phyloP scores from a whole-genome alignment of 129 eudicot genomes.

The Centaurea solstitialis region DNA sequence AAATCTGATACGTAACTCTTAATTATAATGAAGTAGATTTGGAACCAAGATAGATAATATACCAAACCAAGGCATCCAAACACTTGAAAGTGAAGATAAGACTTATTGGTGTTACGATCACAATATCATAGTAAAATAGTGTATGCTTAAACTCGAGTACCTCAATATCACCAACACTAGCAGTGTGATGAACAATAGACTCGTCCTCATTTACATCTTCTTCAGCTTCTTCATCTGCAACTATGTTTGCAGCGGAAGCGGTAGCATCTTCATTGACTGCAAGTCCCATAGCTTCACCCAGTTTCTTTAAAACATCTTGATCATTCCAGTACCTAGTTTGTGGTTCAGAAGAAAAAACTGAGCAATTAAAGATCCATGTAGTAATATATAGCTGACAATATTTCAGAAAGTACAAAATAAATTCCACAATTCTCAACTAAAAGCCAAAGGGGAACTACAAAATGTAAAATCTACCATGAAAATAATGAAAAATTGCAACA shows the following conservation, averaged over 20 bases:
- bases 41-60: neutral
- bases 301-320: constrained; percentile 69
- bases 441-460: neutral
- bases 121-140: neutral
- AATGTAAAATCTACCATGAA: neutral
- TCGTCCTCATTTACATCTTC: constrained; percentile 73
- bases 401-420: neutral
- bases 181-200: constrained; percentile 89
- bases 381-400: neutral
- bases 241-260: constrained; percentile 56
- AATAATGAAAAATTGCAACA: neutral
- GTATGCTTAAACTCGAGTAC: constrained; percentile 30
- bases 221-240: constrained; percentile 63
- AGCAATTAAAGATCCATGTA: neutral
- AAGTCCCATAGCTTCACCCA: constrained; percentile 98
- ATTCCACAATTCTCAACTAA: neutral
- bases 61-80: neutral
- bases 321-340: constrained; percentile 77
- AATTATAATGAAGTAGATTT: neutral
- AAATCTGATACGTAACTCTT: neutral
- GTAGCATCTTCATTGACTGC: constrained; percentile 64
- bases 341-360: neutral
- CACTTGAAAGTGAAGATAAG: neutral
- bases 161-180: constrained; percentile 86
- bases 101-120: neutral